These are phyloP conservation scores for Fusarium irregulare DNA, from an alignment of 2,329 filamentous ascomycete species.

Conservation along the genomic window DNA sequence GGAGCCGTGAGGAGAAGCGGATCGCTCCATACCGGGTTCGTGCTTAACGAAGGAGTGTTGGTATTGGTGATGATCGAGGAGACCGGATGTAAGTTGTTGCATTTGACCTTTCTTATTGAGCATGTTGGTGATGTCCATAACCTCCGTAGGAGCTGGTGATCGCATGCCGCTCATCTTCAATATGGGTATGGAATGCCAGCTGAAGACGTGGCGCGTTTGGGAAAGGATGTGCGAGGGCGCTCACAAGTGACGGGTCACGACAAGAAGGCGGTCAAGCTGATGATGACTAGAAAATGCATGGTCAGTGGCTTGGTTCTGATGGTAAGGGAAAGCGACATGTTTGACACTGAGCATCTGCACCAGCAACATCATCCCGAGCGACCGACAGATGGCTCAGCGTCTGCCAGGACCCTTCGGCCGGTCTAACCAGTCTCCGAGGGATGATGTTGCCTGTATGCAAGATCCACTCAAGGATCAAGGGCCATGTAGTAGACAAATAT, in stretches of 20 bases:
- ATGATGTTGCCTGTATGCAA: conserved; percentile 17
- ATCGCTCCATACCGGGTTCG: conserved; percentile 61
- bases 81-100: conserved; percentile 50
- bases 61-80: conserved; percentile 48
- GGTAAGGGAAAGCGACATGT: background rate
- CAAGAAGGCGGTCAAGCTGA: conserved; percentile 42
- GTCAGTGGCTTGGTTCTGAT: conserved; percentile 31
- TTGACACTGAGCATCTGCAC: conserved; percentile 13
- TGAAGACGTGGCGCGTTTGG: conserved; percentile 40
- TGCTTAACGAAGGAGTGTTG: conserved; percentile 51
- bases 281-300: conserved; percentile 33
- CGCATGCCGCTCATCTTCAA: conserved; percentile 53
- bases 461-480: conserved; percentile 20
- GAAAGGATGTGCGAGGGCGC: conserved; percentile 35
- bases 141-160: conserved; percentile 59
- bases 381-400: conserved; percentile 18
- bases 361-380: conserved; percentile 6
- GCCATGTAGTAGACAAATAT: conserved; percentile 20
- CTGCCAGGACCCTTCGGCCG: conserved; percentile 14
- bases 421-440: conserved; percentile 10
- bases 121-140: conserved; percentile 66
- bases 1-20: conserved; percentile 69
- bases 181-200: conserved; percentile 27
- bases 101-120: conserved; percentile 61
- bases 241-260: conserved; percentile 42